phyloP scores from a whole-genome alignment of 306 rosid species.

The Cyclanthera cordifolia region DNA sequence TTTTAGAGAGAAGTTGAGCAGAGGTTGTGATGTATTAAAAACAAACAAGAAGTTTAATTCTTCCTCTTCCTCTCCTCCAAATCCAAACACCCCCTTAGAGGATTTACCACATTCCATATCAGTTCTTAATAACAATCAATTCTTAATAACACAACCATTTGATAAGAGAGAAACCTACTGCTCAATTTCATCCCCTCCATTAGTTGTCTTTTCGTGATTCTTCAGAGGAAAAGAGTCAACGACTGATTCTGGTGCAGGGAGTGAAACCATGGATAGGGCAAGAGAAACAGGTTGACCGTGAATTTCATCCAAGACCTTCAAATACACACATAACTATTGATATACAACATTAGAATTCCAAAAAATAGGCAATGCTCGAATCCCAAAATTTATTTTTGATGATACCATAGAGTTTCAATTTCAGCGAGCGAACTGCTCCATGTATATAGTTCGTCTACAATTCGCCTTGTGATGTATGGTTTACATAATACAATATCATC shows the following conservation, averaged over 20 bases:
- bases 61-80: no score
- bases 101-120: neutral
- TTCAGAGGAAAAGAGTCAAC: conserved; percentile 83
- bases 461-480: neutral
- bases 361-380: neutral
- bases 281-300: conserved; percentile 77
- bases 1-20: no score
- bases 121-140: neutral
- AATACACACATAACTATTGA: neutral
- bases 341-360: neutral
- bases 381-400: neutral
- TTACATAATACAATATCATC: neutral
- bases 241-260: conserved; percentile 79
- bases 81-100: no score
- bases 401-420: neutral
- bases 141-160: no score
- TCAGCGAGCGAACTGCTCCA: neutral
- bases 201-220: conserved; percentile 43
- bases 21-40: no score
- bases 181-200: conserved; percentile 39
- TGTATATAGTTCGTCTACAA: neutral
- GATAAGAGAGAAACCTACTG: conserved; percentile 44
- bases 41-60: no score
- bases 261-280: conserved; percentile 74
- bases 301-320: conserved; percentile 93